Percentiles rank a stretch among this genome's conserved stretches.
Conservation (phyloP, 306 rosid species). For the cucumber (Cucumis sativus) region Cucumber_9930_V3 NC_026658.2:15331501-15332000, state of each 20-base stretch:
- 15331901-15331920: neutral
- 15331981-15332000: neutral
- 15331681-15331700: conserved; percentile 69
- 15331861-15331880: conserved; percentile 3
- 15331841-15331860: conserved; percentile 7
- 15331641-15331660: conserved; percentile 18
- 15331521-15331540: neutral
- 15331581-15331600: neutral
- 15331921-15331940: neutral
- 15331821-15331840: conserved; percentile 4
- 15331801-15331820: neutral
- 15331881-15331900: neutral
- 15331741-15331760: conserved; percentile 60
- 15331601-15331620: conserved; percentile 16
- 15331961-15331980: neutral
- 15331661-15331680: conserved; percentile 62
- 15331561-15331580: neutral
- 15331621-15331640: neutral
- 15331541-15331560: neutral
- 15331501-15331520: neutral
- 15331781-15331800: conserved; percentile 27
- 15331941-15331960: neutral
- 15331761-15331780: conserved; percentile 34
- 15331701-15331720: conserved; percentile 38
- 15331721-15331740: conserved; percentile 39